Percentiles rank a stretch among this genome's conserved stretches.
Conservation (phyloP, 305 asterid genomes). For the Fraxinus dipetala region DNA sequence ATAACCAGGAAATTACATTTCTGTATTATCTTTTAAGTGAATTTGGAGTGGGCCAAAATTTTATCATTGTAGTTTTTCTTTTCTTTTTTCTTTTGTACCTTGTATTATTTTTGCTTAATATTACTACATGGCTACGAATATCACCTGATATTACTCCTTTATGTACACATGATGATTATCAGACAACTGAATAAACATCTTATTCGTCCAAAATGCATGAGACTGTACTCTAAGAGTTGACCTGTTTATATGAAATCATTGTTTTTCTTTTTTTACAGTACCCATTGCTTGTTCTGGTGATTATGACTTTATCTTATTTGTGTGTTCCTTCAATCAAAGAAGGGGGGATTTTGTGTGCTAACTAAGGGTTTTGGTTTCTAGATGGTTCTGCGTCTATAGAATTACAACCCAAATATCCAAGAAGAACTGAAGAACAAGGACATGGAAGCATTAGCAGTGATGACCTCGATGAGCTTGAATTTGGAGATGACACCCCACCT, state of each 20-base stretch:
- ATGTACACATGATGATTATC: background rate
- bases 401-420: conserved; percentile 76
- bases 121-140: background rate
- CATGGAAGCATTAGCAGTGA: conserved; percentile 79
- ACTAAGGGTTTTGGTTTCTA: conserved; percentile 33
- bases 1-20: background rate
- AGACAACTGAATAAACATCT: background rate
- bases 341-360: background rate
- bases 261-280: conserved; percentile 1
- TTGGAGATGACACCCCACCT: conserved; percentile 48
- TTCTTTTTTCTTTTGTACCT: background rate
- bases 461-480: conserved; percentile 60
- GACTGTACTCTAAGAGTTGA: background rate
- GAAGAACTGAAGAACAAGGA: conserved; percentile 26
- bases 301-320: conserved; percentile 5
- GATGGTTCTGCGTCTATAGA: conserved; percentile 91
- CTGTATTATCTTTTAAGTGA: background rate
- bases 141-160: background rate
- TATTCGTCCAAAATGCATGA: background rate
- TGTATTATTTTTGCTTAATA: background rate
- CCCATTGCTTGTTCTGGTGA: background rate
- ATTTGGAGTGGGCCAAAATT: background rate
- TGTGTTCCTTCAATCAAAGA: background rate
- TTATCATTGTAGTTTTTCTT: background rate
- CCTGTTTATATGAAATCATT: background rate